These are phyloP conservation scores for Stenocarpella maydis DNA, from an alignment of 2,329 filamentous ascomycete genomes.

Conservation along the genomic window DNA sequence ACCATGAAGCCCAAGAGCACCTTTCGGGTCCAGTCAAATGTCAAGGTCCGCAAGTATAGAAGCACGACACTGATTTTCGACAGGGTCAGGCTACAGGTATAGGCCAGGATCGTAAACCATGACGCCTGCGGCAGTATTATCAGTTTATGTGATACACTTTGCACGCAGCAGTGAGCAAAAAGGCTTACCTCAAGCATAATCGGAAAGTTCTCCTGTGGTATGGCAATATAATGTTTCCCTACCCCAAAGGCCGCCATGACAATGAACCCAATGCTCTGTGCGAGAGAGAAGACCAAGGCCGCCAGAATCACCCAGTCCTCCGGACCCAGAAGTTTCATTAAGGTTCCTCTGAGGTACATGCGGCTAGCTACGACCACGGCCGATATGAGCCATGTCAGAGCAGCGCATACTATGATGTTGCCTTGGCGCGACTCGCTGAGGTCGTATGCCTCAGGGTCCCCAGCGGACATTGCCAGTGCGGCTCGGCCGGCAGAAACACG, in stretches of 20 bases:
- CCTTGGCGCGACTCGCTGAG: conserved; percentile 26
- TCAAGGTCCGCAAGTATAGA: conserved; percentile 41
- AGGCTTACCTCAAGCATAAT: conserved; percentile 24
- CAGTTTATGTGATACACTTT: too few species aligned
- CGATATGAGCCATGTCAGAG: conserved; percentile 38
- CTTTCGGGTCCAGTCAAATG: conserved; percentile 39
- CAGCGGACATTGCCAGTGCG: conserved; percentile 28
- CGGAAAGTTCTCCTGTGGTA: not conserved
- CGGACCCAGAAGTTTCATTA: conserved; percentile 45
- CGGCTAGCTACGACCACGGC: conserved; percentile 43
- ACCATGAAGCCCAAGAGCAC: conserved; percentile 34
- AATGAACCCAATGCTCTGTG: conserved; percentile 26
- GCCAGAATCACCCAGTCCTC: conserved; percentile 47
- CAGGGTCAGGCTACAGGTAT: conserved; percentile 38
- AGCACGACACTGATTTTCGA: conserved; percentile 42
- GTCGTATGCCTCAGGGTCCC: conserved; percentile 24
- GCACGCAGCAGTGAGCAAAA: not conserved
- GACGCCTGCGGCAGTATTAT: conserved; percentile 10
- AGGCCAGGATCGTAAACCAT: conserved; percentile 38
- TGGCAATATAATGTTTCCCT: conserved; percentile 10
- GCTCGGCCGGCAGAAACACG: not conserved
- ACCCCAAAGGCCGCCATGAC: conserved; percentile 22
- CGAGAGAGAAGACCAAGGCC: conserved; percentile 39
- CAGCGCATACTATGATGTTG: conserved; percentile 32
- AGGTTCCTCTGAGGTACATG: conserved; percentile 43